Evolutionary conservation across 441 rosid species (phyloP), one percentile per base, ranked within the genome.

Genomic region (Aquilaria agallochum): DNA sequence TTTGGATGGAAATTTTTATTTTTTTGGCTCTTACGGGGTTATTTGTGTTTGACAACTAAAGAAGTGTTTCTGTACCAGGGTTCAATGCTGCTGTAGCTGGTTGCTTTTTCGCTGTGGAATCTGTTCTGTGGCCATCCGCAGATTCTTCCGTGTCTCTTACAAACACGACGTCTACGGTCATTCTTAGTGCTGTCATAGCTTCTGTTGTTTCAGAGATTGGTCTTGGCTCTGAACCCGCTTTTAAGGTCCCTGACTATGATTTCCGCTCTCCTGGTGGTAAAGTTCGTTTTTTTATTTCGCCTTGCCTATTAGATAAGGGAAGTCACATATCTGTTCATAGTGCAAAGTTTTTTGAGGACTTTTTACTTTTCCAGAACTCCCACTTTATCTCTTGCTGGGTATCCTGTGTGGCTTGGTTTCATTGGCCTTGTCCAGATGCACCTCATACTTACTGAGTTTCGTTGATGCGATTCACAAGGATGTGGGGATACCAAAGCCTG

Each of bases 11-110:
- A 36, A 27, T 54, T 57, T 1, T 15, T 30, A 52, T 31, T 53
- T 53, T 59, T 36, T 36, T 36, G 5, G 42, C 42, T 5, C 42
- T 36, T 36, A 36, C 42, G 5, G 42, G 42, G 42, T 5, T 36
- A 36, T 36, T 36, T 36, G 5, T 36, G 42, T 36, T 4, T 36
- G 42, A 3, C 42, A 36, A 36, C 42, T 36, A 36, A 36, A 36
- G 6, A 36, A 36, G 7, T 36, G 42, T 36, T 40, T 66, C 49
- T 52, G 55, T 36, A 11, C 30, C 72, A 93, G 97, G 98, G 55
- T 94, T 94, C 79, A 94, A 94, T 68, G 95, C 98, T 53, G 97
- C 98, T 45, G 98, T 94, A 70, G 96, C 95, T 60, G 96, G 97
- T 60, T 94, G 97, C 60, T 94, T 90, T 76, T 94, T 90, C 11